Evolutionary conservation across 2,329 filamentous ascomycete genomes (phyloP).

Genomic region (Arthrobotrys sinensis): DNA sequence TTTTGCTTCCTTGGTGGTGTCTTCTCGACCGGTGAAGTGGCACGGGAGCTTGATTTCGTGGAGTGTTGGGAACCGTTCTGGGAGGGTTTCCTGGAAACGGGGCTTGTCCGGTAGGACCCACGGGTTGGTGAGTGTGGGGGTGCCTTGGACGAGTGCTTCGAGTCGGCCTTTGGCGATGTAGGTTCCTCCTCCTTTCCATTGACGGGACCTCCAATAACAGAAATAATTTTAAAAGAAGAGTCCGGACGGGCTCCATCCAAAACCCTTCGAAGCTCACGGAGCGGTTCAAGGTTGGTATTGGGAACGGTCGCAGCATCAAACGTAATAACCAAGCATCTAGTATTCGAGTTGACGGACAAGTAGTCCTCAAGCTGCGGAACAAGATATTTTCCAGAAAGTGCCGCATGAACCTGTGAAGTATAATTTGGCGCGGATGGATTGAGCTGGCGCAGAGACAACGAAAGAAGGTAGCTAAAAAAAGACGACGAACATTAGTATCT

Average conservation of each 20-base stretch:
- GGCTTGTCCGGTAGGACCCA: constrained; percentile 36
- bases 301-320: constrained; percentile 59
- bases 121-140: constrained; percentile 27
- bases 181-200: constrained; percentile 47
- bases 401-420: constrained; percentile 58
- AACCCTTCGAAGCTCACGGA: constrained; percentile 55
- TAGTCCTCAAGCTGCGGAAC: constrained; percentile 59
- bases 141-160: constrained; percentile 31
- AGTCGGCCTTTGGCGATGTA: constrained; percentile 27
- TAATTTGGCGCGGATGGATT: constrained; percentile 57
- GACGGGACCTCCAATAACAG: constrained; percentile 50
- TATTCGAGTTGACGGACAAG: constrained; percentile 53
- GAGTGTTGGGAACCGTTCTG: constrained; percentile 15
- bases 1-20: constrained; percentile 20
- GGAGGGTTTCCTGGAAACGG: constrained; percentile 29
- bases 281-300: constrained; percentile 57
- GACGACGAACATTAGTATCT: background rate
- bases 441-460: constrained; percentile 49
- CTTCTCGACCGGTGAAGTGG: constrained; percentile 40
- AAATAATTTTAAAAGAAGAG: constrained; percentile 55
- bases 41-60: constrained; percentile 15
- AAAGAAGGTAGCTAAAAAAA: constrained; percentile 49
- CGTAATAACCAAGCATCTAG: constrained; percentile 51
- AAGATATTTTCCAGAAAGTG: constrained; percentile 57
- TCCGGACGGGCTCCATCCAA: constrained; percentile 47